Base-by-base conservation (phyloP, 139 green algal species). In the Chlamydomonas urium region DNA sequence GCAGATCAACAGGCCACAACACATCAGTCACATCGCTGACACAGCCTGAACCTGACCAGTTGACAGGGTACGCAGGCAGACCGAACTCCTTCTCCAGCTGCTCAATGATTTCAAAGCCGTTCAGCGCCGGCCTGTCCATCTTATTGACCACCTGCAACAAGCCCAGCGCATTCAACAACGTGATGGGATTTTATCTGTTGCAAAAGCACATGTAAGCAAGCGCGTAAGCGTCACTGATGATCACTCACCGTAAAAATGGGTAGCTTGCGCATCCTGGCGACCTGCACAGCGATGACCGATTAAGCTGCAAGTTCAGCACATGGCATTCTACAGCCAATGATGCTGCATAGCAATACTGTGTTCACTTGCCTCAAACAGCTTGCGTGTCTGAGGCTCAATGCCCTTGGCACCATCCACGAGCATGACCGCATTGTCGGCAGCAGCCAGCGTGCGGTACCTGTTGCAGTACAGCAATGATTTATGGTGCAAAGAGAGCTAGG, bases 401-500 rank as follows among this genome's bases (percentile, higher is more conserved):
- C 79, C 83, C 75, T 88, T 88, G 33, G 83, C 83, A 17, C 77
- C 83, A 47, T 89, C 83, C 66, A 89, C 82, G 65, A 93, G 74
- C 81, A 93, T 87, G 34, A 93, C 80, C 6, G 88, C 88, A 68
- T 93, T 93, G 84, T 93, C 88, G 48, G 87, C 88, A 17, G 88
- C 88, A 23, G 85, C 79, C 36, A 93, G 79, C 3, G 88, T 93
- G 53, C 88, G 77, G 73, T 81, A 91, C 6, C 83, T 90, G 71
- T 89, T n/a, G n/a, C n/a, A n/a, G n/a, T n/a, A n/a, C 84, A 66
- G 88, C 84, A 35, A 71, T 77, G 81, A 89, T 87, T 58, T 89
- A 81, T 76, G 76, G 50, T 1, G 17, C 3, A 34, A 36, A 2
- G 36, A 36, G 4, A 36, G 56, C 56, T 38, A n/a, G n/a, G n/a